Evolutionary conservation across 192 early-diverging fungal genomes (phyloP), one percentile per base, ranked within the genome.

Genomic region (Chytriomyces confervae): DNA sequence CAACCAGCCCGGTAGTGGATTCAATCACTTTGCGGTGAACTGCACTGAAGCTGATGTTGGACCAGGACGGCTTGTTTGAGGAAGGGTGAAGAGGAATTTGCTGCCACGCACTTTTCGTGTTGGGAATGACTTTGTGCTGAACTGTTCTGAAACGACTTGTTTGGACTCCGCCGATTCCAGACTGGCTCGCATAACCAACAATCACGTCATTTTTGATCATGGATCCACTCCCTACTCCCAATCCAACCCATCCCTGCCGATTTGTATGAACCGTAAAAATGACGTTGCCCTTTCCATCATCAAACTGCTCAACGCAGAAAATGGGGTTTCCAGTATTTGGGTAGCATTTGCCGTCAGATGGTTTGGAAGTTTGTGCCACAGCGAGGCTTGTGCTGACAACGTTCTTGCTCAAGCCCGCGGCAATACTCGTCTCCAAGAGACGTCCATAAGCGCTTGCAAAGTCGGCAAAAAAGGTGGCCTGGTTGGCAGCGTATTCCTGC

Each of bases 401-500:
- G 27, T 29, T 13, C 11, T 13, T 24, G 11, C 27, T 13, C 27
- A n/a, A n/a, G 1, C 43, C 43, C 13, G 6, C 16, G 27, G 67
- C 27, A 11, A 72, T 10, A 5, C 48, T 46, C n/a, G 24, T 24
- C 50, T 77, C 75, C 3, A 60, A 24, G n/a, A 80, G 46, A 44
- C 44, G 45, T 7, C 20, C 16, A 36, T 51, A 69, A 16, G 79
- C 36, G 5, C n/a, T 53, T 7, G 65, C 57, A 50, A 69, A 80
- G 44, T 80, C 48, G 0, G 49, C 64, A 44, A 77, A 53, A 61
- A 81, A 77, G 11, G 57, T 18, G 23, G 20, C 7, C 69, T 49
- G 69, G 76, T 77, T 49, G 51, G 18, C n/a, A 7, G 80, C 75
- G 50, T 72, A 82, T 11, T 36, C 23, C 20, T 80, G 36, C 23